Conservation (phyloP, 306 rosid species). For the Begonia peltatifolia region DNA sequence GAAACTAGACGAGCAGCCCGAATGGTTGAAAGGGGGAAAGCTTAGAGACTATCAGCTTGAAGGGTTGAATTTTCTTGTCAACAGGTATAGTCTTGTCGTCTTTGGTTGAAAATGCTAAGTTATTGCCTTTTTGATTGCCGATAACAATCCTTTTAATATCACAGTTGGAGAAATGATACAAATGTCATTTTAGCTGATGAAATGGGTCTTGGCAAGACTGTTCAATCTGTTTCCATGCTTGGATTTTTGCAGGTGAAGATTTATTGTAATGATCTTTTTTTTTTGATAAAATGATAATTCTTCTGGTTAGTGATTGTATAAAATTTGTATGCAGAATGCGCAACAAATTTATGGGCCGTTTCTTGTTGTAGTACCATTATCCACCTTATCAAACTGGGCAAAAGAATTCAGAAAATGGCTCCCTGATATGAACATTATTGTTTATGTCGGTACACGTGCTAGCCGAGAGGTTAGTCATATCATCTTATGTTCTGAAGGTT, state of each 20-base stretch:
- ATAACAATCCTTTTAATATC: slow-evolving; percentile 18
- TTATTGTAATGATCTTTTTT: slow-evolving; percentile 8
- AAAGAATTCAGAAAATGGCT: slow-evolving; percentile 99
- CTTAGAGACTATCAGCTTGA: slow-evolving; percentile 99
- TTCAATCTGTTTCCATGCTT: slow-evolving; percentile 98
- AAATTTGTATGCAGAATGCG: slow-evolving; percentile 46
- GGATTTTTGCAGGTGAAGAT: slow-evolving; percentile 83
- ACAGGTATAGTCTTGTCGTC: slow-evolving; percentile 38
- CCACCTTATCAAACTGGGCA: slow-evolving; percentile 97
- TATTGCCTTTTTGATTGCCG: neutral
- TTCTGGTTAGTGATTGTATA: neutral
- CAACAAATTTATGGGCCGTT: slow-evolving; percentile 96
- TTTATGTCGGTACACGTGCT: slow-evolving; percentile 97
- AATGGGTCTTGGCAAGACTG: slow-evolving; percentile 99
- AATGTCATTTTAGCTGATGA: slow-evolving; percentile 99
- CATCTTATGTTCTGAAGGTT: too few relatives aligned
- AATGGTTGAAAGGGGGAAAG: slow-evolving; percentile 95
- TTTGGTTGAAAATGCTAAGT: slow-evolving; percentile 1
- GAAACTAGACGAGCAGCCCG: slow-evolving; percentile 96
- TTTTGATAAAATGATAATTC: neutral
- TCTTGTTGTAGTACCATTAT: slow-evolving; percentile 94
- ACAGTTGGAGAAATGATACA: slow-evolving; percentile 98
- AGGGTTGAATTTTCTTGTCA: slow-evolving; percentile 98
- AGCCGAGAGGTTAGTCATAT: slow-evolving; percentile 78
- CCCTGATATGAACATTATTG: slow-evolving; percentile 91